These are phyloP conservation scores for Leccinum fibrillosum DNA, from an alignment of 768 basidiomycete genomes.

Conservation along the genomic window DNA sequence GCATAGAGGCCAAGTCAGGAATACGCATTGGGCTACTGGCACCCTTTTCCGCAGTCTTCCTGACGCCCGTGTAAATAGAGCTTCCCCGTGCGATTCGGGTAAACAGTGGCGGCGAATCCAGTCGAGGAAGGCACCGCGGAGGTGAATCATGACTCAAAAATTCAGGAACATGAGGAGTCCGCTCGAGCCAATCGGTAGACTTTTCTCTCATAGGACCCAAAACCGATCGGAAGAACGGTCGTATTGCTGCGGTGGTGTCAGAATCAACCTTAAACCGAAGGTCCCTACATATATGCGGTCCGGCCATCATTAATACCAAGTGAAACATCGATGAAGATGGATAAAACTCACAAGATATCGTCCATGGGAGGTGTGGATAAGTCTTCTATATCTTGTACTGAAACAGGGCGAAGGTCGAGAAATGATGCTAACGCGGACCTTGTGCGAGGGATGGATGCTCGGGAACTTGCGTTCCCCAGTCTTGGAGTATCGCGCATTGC, in stretches of 20 bases:
- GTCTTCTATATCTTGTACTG: conserved; percentile 32
- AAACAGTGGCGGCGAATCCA: conserved; percentile 46
- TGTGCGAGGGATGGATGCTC: conserved; percentile 26
- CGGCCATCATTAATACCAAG: not conserved
- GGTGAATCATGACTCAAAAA: conserved; percentile 34
- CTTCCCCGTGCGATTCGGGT: conserved; percentile 25
- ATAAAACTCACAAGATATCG: conserved; percentile 39
- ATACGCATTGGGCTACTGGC: conserved; percentile 14
- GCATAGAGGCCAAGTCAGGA: conserved; percentile 27
- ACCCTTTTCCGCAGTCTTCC: not conserved
- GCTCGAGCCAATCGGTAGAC: conserved; percentile 8
- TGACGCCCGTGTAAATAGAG: not conserved
- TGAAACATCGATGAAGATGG: not conserved
- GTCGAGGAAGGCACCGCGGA: conserved; percentile 21
- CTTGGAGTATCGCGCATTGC: conserved; percentile 48
- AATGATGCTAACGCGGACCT: conserved; percentile 19
- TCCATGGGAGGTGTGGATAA: conserved; percentile 29
- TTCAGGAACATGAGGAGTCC: conserved; percentile 18
- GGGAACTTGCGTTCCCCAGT: conserved; percentile 30
- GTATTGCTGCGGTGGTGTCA: conserved; percentile 21
- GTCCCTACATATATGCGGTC: conserved; percentile 24
- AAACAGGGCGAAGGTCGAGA: conserved; percentile 24
- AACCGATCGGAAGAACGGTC: conserved; percentile 28
- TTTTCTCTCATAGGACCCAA: conserved; percentile 13
- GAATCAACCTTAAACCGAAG: conserved; percentile 30